Base-by-base conservation (phyloP, 2,329 filamentous ascomycete species). In the Nigrograna mackinnonii region DNA sequence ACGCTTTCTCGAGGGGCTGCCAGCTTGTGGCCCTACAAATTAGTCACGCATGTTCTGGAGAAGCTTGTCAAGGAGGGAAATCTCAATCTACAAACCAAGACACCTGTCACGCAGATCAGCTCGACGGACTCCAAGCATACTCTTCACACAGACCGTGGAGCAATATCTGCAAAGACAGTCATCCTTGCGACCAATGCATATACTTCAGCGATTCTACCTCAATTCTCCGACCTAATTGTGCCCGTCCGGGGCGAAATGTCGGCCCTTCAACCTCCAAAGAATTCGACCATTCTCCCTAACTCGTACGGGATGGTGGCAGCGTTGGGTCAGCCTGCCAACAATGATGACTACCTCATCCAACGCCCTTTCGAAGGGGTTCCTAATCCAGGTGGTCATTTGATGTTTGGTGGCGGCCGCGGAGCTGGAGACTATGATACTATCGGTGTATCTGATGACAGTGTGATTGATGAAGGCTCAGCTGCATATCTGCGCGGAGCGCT, bases 151-250 rank as follows among this genome's bases (percentile, higher is more conserved):
- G 67, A 76, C 0, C 82, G 89, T 17, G 91, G 90, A n/a, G 72
- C 69, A 31, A 77, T 95, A 41, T 63, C 64, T 0, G 76, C 89
- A 1, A 70, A 73, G 11, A 77, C 80, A 22, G 80, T 95, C 16
- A 76, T 96, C 14, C 78, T 95, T 13, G 86, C 89, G 4, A 92
- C 87, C 1, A 96, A 96, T 60, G 91, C 76, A 3, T 95, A 95
- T 66, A 91, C 89, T 0, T 89, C 88, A 1, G 78, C 84, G 46
- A 75, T 96, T 4, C 71, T 92, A 2, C 88, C 88, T 0, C 62
- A 72, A 22, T 85, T 92, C 54, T 74, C 79, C 6, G 81, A 84
- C 50, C 75, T 91, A 6, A 86, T 95, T 49, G 81, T 91, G 2
- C 91, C 91, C 0, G 84, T 87, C 2, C 77, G 87, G 18, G 90